A percentile compares a stretch with the other conserved stretches of the same genome.
phyloP scores from a whole-genome alignment of 2,329 filamentous ascomycete genomes.

The Penicillium sp. region DNA sequence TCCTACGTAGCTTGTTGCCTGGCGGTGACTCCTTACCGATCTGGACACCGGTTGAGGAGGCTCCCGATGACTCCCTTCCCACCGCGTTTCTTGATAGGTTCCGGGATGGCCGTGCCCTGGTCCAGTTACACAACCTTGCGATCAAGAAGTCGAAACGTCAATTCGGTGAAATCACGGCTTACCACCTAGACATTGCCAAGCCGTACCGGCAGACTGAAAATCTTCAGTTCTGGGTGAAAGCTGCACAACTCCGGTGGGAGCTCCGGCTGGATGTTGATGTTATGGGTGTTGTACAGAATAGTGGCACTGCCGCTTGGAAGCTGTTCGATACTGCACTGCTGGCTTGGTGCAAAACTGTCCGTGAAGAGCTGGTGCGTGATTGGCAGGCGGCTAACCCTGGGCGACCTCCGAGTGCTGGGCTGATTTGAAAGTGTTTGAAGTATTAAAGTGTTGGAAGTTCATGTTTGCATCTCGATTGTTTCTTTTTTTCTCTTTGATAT shows the following conservation, averaged over 20 bases:
- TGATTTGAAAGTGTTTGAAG: conserved; percentile 17
- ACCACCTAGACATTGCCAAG: conserved; percentile 89
- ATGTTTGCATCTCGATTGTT: conserved; percentile 15
- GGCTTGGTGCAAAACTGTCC: conserved; percentile 76
- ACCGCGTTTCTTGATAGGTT: conserved; percentile 72
- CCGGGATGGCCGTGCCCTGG: conserved; percentile 74
- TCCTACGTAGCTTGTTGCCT: conserved; percentile 71
- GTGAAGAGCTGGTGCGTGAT: conserved; percentile 78
- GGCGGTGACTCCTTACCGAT: conserved; percentile 58
- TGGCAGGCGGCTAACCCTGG: conserved; percentile 48
- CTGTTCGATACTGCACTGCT: conserved; percentile 80
- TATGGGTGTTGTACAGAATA: conserved; percentile 78
- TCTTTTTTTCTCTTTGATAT: conserved; percentile 23
- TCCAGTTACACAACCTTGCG: conserved; percentile 84
- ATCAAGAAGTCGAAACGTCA: conserved; percentile 80
- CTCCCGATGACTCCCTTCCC: conserved; percentile 25
- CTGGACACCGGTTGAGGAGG: conserved; percentile 60
- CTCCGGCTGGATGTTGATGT: conserved; percentile 78
- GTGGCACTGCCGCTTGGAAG: conserved; percentile 64
- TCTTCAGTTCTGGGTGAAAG: conserved; percentile 92
- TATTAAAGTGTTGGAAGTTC: background rate
- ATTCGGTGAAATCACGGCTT: conserved; percentile 84
- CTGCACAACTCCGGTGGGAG: conserved; percentile 91
- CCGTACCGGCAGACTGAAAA: conserved; percentile 94
- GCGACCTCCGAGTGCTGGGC: conserved; percentile 23